phyloP scores from a whole-genome alignment of 306 rosid species.

The Vigna hirtella region DNA sequence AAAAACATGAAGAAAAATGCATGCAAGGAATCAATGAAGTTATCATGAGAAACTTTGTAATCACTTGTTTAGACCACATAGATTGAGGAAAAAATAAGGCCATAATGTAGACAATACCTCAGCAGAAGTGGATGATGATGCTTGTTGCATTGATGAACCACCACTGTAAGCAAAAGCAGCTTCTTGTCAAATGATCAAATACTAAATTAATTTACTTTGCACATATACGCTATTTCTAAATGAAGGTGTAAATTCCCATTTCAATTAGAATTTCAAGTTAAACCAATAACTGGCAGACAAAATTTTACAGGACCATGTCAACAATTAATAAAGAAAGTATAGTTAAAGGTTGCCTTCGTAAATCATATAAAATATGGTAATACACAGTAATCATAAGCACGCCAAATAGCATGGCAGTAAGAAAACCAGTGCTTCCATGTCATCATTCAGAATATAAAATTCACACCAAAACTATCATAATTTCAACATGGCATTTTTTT shows the following conservation, averaged over 20 bases:
- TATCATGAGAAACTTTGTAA: not conserved
- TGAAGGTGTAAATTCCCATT: conserved; percentile 6
- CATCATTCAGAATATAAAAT: conserved; percentile 10
- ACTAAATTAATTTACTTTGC: conserved; percentile 9
- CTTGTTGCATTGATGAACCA: conserved; percentile 60
- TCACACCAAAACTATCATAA: not conserved
- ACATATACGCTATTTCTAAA: conserved; percentile 4
- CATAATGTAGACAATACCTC: conserved; percentile 64
- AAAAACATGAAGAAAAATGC: not conserved
- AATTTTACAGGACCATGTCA: not conserved
- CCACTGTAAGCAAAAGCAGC: conserved; percentile 53
- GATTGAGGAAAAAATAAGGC: conserved; percentile 4
- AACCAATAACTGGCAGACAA: not conserved
- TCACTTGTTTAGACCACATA: conserved; percentile 27
- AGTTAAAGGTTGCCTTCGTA: not conserved
- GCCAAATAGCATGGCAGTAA: not conserved
- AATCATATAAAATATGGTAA: conserved; percentile 18
- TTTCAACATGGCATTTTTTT: not conserved
- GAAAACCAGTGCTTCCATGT: conserved; percentile 21
- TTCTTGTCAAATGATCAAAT: conserved; percentile 42
- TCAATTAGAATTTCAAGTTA: not conserved
- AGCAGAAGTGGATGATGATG: conserved; percentile 64
- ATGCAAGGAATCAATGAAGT: not conserved
- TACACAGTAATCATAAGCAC: not conserved
- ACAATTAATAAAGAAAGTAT: not conserved